A percentile compares a stretch with the other conserved stretches of the same genome.
Evolutionary conservation across 495 filamentous ascomycete genomes (phyloP).

Genomic region (Talaromyces proteolyticus): DNA sequence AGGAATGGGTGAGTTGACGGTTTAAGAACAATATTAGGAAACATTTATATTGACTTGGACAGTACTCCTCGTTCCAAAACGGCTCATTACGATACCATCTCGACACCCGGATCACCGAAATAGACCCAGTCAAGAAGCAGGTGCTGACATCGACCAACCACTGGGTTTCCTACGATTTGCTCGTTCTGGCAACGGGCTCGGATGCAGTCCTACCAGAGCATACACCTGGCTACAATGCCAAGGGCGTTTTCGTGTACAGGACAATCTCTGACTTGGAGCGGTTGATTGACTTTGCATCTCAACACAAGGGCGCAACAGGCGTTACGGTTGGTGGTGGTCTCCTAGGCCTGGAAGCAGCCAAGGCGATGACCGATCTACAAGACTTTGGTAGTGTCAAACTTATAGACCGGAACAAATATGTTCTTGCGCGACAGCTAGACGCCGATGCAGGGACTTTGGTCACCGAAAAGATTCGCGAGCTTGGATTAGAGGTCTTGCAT

Average conservation of each 20-base stretch:
- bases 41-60: neutral
- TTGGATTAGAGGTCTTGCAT: constrained; percentile 85
- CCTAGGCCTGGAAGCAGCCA: constrained; percentile 87
- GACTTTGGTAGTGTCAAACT: constrained; percentile 74
- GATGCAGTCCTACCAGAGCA: constrained; percentile 76
- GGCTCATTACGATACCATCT: constrained; percentile 74
- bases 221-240: constrained; percentile 79
- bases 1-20: constrained; percentile 67
- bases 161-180: constrained; percentile 75
- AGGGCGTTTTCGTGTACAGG: constrained; percentile 92
- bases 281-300: constrained; percentile 67
- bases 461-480: constrained; percentile 68
- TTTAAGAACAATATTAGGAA: neutral
- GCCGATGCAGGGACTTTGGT: constrained; percentile 79
- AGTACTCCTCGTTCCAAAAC: constrained; percentile 53
- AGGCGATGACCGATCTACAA: constrained; percentile 88
- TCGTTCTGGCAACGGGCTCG: constrained; percentile 88
- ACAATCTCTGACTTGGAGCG: constrained; percentile 81
- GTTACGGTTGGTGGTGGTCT: constrained; percentile 88
- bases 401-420: constrained; percentile 87
- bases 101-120: constrained; percentile 71
- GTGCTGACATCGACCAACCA: constrained; percentile 68
- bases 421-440: constrained; percentile 82
- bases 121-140: constrained; percentile 57
- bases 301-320: constrained; percentile 62